Percentiles rank a stretch among this genome's conserved stretches.
phyloP scores from a whole-genome alignment of 495 filamentous ascomycete genomes.

The Aspergillus baeticus region DNA sequence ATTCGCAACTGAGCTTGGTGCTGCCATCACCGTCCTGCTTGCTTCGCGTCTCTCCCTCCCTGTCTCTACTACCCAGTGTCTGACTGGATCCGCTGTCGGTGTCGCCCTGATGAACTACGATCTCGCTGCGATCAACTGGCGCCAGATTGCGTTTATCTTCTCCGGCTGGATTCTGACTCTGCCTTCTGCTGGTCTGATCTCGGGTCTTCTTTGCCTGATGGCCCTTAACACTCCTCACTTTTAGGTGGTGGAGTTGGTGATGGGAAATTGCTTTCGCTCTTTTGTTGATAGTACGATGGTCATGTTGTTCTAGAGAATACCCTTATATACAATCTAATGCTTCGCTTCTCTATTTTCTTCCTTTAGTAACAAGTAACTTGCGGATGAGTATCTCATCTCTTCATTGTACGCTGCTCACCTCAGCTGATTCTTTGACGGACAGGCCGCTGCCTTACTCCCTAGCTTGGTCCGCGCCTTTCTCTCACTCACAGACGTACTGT shows the following conservation, averaged over 20 bases:
- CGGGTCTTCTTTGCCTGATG: constrained; percentile 37
- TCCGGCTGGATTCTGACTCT: constrained; percentile 40
- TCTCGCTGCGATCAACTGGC: constrained; percentile 38
- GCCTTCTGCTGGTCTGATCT: constrained; percentile 36
- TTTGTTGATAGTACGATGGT: neutral
- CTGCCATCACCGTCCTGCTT: constrained; percentile 67
- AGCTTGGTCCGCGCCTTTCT: no score
- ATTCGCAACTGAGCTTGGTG: constrained; percentile 67
- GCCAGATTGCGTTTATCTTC: constrained; percentile 35
- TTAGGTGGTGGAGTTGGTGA: constrained; percentile 8
- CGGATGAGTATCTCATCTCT: no score
- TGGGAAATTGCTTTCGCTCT: neutral
- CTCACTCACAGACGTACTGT: no score
- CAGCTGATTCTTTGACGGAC: no score
- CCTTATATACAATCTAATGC: neutral
- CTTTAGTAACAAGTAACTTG: no score
- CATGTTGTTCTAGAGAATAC: neutral
- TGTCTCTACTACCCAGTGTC: constrained; percentile 41
- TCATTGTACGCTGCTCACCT: no score
- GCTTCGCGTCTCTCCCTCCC: constrained; percentile 54
- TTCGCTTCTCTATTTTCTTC: no score
- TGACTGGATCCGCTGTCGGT: constrained; percentile 37
- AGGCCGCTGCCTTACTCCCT: no score
- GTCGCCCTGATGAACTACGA: constrained; percentile 43
- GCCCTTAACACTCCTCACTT: constrained; percentile 39